Evolutionary conservation across 73 alveolate species (phyloP), one percentile per base, ranked within the genome.

Genomic region (Blepharisma stoltei): DNA sequence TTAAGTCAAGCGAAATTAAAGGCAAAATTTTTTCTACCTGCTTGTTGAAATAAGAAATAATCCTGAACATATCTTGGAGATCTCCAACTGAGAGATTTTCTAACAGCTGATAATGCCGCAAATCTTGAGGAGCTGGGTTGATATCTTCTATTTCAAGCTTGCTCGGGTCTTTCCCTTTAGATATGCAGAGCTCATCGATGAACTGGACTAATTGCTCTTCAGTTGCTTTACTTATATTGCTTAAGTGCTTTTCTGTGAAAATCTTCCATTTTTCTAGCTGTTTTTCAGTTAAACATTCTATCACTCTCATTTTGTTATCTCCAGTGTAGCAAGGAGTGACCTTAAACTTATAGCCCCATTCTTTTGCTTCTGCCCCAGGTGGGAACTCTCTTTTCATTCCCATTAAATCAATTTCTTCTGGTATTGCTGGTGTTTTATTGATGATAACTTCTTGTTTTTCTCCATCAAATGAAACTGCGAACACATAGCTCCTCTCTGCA

Each of bases 321-420:
- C 55, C 55, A 1, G 79, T 44, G 43, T 18, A 69, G 41, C 79
- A 44, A n/a, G 79, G 79, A 44, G 65, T 44, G 2, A 69, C 65
- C 45, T 69, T 69, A 43, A 69, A 69, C 60, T 69, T 69, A 25
- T 69, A 69, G 60, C 79, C 79, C 67, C 65, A 69, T 44, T 69
- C 65, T 69, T 69, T 69, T 7, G 79, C 65, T 37, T 9, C 65
- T 46, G 65, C 79, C 9, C 65, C 65, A 11, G 55, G 41, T 1
- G 21, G 69, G 25, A 44, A 7, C 38, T 69, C 79, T 43, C 38
- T 69, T 8, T 11, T n/a, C 14, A 69, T n/a, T 38, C 79, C 79
- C 54, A 69, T 25, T 21, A 69, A n/a, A 43, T 69, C 79, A 4
- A 69, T 44, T n/a, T 69, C 79, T 9, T 11, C 46, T 38, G 79